These are phyloP conservation scores for Hydnum rufescens DNA, from an alignment of 768 basidiomycete species.

Conservation along the genomic window DNA sequence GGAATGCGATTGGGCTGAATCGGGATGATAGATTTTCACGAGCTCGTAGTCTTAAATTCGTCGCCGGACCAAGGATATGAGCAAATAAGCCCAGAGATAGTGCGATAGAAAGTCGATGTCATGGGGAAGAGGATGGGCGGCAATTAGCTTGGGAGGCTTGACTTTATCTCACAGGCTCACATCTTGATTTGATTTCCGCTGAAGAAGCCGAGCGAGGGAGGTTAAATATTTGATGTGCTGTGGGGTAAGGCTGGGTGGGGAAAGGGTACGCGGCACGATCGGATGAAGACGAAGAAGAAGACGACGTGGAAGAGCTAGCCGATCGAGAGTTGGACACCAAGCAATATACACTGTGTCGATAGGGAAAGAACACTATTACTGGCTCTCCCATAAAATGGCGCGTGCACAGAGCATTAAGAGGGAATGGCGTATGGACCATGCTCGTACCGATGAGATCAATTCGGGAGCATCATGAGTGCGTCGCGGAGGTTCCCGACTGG, in stretches of 20 bases:
- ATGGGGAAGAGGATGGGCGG: neutral
- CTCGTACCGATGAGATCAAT: too few relatives aligned
- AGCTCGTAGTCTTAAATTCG: conserved; percentile 46
- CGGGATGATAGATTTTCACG: conserved; percentile 61
- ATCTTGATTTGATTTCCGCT: conserved; percentile 36
- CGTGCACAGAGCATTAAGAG: too few relatives aligned
- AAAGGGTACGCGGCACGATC: conserved; percentile 34
- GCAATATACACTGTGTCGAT: too few relatives aligned
- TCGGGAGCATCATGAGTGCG: too few relatives aligned
- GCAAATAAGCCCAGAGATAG: neutral
- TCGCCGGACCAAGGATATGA: neutral
- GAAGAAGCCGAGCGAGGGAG: conserved; percentile 32
- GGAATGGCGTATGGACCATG: too few relatives aligned
- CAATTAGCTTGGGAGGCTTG: neutral
- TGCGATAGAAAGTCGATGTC: neutral
- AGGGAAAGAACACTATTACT: too few relatives aligned
- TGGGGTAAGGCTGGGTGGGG: conserved; percentile 30
- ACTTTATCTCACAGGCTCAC: conserved; percentile 18
- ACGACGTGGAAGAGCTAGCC: too few relatives aligned
- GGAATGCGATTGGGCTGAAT: conserved; percentile 29
- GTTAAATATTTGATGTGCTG: conserved; percentile 45
- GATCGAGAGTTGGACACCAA: too few relatives aligned
- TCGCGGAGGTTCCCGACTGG: too few relatives aligned
- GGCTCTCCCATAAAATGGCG: too few relatives aligned
- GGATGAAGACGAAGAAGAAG: too few relatives aligned